A percentile compares a stretch with the other conserved stretches of the same genome.
These are phyloP conservation scores for Arthroderma sp. DNA, from an alignment of 2,329 filamentous ascomycete species.

Conservation along the genomic window DNA sequence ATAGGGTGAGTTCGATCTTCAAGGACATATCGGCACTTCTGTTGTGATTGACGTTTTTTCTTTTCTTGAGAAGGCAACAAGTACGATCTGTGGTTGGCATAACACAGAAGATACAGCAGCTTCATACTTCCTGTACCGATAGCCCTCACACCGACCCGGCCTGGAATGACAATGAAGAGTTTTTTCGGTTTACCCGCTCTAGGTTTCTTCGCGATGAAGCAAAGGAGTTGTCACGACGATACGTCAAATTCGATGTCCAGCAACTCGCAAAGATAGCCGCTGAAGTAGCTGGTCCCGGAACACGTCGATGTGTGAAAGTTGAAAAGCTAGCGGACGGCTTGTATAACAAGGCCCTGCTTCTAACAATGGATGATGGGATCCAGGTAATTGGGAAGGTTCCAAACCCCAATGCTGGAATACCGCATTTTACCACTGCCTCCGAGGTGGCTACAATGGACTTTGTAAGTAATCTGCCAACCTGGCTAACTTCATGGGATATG, in stretches of 20 bases:
- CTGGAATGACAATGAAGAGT: constrained; percentile 12
- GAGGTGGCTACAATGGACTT: constrained; percentile 19
- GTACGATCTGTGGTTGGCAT: background rate
- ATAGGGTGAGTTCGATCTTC: background rate
- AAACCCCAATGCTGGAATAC: constrained; percentile 15
- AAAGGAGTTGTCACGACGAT: constrained; percentile 15
- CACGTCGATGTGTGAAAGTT: background rate
- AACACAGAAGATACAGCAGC: background rate
- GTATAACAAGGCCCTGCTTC: constrained; percentile 18
- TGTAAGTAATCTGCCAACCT: constrained; percentile 4
- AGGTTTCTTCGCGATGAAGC: constrained; percentile 20
- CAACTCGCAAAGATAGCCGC: constrained; percentile 1
- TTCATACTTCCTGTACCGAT: background rate
- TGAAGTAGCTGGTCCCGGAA: background rate
- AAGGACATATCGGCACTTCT: background rate
- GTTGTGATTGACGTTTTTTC: too few species aligned
- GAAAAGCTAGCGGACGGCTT: constrained; percentile 18
- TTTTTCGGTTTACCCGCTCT: constrained; percentile 22
- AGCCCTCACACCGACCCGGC: background rate
- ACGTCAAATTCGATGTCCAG: constrained; percentile 6
- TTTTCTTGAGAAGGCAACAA: background rate
- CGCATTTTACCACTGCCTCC: constrained; percentile 17
- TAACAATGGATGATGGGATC: constrained; percentile 20
- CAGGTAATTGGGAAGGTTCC: constrained; percentile 18
- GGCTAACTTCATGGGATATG: background rate